These are phyloP conservation scores for Talaromyces atroroseus DNA, from an alignment of 2,329 filamentous ascomycete species.

Conservation along the genomic window DNA sequence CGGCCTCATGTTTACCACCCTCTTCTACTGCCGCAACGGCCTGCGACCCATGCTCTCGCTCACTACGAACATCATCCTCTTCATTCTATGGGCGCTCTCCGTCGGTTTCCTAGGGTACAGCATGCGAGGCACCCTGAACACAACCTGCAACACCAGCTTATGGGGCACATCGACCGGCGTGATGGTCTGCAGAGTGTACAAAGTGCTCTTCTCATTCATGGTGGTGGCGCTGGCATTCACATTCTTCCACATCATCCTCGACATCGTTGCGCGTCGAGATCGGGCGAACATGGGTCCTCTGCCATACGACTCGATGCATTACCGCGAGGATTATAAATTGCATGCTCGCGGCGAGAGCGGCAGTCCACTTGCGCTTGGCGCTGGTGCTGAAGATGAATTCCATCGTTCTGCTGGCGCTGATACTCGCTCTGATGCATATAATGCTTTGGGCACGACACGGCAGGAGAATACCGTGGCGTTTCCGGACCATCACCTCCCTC, in stretches of 20 bases:
- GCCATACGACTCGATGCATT: slow-evolving; percentile 38
- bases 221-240: slow-evolving; percentile 45
- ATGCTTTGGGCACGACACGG: slow-evolving; percentile 14
- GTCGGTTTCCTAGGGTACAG: slow-evolving; percentile 51
- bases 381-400: neutral
- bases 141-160: slow-evolving; percentile 45
- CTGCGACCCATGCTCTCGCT: slow-evolving; percentile 51
- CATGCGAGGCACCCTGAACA: slow-evolving; percentile 48
- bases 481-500: slow-evolving; percentile 4
- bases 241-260: slow-evolving; percentile 45
- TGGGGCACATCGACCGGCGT: slow-evolving; percentile 54
- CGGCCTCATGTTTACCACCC: slow-evolving; percentile 43
- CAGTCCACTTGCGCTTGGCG: slow-evolving; percentile 11
- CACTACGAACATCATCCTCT: slow-evolving; percentile 43
- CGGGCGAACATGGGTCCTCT: slow-evolving; percentile 35
- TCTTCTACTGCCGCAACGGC: slow-evolving; percentile 48
- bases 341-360: slow-evolving; percentile 20
- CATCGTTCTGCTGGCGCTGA: neutral
- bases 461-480: slow-evolving; percentile 9
- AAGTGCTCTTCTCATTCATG: slow-evolving; percentile 55
- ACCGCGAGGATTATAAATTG: slow-evolving; percentile 30
- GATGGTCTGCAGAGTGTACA: slow-evolving; percentile 54
- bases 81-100: slow-evolving; percentile 49
- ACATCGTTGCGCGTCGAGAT: slow-evolving; percentile 45
- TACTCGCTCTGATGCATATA: slow-evolving; percentile 10